phyloP scores from a whole-genome alignment of 2,329 filamentous ascomycete species.

The Aspergillus flavus region DNA sequence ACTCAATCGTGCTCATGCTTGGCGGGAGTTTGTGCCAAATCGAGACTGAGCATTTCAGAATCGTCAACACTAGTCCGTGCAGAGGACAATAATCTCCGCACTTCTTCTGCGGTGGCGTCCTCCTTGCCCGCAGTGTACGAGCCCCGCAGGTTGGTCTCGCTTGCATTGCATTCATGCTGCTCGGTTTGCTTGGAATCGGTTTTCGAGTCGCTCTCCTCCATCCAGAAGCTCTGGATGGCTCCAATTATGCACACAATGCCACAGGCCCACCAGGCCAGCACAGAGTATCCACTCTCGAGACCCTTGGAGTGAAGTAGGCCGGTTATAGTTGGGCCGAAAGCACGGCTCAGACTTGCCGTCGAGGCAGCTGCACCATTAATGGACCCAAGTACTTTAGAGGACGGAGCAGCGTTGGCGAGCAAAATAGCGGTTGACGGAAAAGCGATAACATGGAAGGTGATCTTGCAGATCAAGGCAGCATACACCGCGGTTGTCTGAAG shows the following conservation, averaged over 20 bases:
- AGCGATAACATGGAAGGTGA: slow-evolving; percentile 85
- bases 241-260: slow-evolving; percentile 75
- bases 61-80: slow-evolving; percentile 40
- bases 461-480: slow-evolving; percentile 82
- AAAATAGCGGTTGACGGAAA: slow-evolving; percentile 91
- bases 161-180: slow-evolving; percentile 31
- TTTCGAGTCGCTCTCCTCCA: slow-evolving; percentile 64
- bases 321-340: slow-evolving; percentile 85
- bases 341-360: slow-evolving; percentile 83
- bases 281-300: slow-evolving; percentile 77
- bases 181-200: slow-evolving; percentile 40
- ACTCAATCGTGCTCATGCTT: slow-evolving; percentile 14
- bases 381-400: slow-evolving; percentile 79
- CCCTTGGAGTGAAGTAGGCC: slow-evolving; percentile 83
- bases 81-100: slow-evolving; percentile 38
- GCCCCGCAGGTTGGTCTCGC: slow-evolving; percentile 27
- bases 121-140: slow-evolving; percentile 26
- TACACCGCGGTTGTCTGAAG: slow-evolving; percentile 77
- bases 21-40: slow-evolving; percentile 21
- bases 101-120: slow-evolving; percentile 33
- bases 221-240: slow-evolving; percentile 72
- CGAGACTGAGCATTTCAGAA: slow-evolving; percentile 30
- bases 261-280: slow-evolving; percentile 91
- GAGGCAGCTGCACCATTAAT: slow-evolving; percentile 93
- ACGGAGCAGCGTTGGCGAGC: slow-evolving; percentile 83